Evolutionary conservation across 805 yeast species (phyloP), one percentile per base, ranked within the genome.

Genomic region (Myxozyma neotropica): DNA sequence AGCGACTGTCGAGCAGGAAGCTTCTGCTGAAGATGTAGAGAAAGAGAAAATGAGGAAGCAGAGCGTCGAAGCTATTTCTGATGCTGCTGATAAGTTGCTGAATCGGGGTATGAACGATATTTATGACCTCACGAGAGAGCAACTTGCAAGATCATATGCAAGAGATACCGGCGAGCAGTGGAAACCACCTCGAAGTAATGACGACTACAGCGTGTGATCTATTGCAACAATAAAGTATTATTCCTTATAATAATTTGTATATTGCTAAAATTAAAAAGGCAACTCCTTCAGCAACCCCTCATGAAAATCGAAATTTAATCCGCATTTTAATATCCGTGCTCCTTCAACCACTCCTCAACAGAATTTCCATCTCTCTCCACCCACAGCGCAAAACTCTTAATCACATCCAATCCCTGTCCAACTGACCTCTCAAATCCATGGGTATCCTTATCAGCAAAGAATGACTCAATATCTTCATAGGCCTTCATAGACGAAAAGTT

Each of bases 391-490:
- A 77, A 75, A 48, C 80, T 75, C 50, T 75, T 74, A 56, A 85
- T 76, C 24, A 76, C 75, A 68, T 86, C 90, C 69, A 84, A 71
- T 19, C 80, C 78, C 71, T 84, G 88, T 24, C 73, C 74, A 56
- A 81, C 73, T 36, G 85, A 80, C 72, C 84, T 78, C 65, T 84
- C 87, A 65, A 80, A 84, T 8, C 86, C 87, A 61, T 74, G 74
- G 40, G 78, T 76, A 63, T 83, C 81, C 69, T 77, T 78, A 56
- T 68, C 71, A 10, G 66, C 69, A 67, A 83, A 84, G 70, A 83
- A 83, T 7, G 50, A 56, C 35, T 70, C 70, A 29, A 80, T 74
- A 51, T 78, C 81, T 12, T 62, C 68, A 26, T 68, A 67, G 55
- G 75, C 74, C 24, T 73, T 74, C 47, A 63, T 64, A 15, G 79